Conservation (phyloP, 1,139 yeast species). For the Arxiozyma telluris region DNA sequence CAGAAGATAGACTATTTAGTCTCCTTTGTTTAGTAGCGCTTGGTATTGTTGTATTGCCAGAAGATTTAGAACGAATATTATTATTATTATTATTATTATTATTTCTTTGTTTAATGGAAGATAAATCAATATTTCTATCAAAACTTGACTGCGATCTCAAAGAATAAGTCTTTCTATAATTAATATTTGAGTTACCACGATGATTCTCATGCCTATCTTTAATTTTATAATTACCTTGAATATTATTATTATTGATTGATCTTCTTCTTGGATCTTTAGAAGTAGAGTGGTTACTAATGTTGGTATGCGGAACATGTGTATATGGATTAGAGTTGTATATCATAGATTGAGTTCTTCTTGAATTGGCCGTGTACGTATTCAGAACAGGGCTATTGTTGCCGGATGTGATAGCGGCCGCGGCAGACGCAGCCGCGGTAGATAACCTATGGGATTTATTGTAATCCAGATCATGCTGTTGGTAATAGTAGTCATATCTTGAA, state of each 20-base stretch:
- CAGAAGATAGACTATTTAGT: conserved; percentile 1
- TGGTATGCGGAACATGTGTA: background rate
- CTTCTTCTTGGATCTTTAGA: background rate
- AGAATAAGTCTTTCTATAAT: conserved; percentile 9
- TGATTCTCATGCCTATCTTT: background rate
- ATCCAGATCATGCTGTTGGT: conserved; percentile 18
- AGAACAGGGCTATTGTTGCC: background rate
- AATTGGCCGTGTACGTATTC: too few relatives aligned
- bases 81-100: background rate
- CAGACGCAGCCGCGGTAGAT: conserved; percentile 29
- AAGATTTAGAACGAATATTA: conserved; percentile 1
- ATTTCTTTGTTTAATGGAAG: background rate
- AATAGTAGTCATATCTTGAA: conserved; percentile 30
- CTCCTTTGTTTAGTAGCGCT: background rate
- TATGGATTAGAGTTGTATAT: conserved; percentile 3
- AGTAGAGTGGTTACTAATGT: background rate
- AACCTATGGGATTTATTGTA: conserved; percentile 18
- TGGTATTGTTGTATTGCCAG: background rate
- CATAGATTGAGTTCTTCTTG: conserved; percentile 7
- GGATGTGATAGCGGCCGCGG: conserved; percentile 11
- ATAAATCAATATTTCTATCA: background rate
- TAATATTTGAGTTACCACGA: background rate
- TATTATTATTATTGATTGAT: background rate
- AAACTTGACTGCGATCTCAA: conserved; percentile 8
- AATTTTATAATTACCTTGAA: background rate